A percentile compares a stretch with the other conserved stretches of the same genome.
Conservation (phyloP, 257 asterid genomes). For the Lycium barbarum region DNA sequence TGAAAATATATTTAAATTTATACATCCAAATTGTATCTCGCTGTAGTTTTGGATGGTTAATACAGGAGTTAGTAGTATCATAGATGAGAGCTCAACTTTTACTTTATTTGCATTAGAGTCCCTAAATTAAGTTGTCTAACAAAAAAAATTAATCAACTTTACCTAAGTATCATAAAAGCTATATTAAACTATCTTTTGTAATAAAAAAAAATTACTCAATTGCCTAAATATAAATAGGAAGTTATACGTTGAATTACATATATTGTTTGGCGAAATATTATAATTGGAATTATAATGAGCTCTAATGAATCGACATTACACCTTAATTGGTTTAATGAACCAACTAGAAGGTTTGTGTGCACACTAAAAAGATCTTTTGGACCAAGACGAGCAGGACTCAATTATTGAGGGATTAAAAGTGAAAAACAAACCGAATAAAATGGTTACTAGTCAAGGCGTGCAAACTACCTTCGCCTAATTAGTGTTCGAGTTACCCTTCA, state of each 20-base stretch:
- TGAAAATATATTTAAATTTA: neutral
- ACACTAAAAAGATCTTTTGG: neutral
- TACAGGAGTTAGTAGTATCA: neutral
- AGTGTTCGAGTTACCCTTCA: neutral
- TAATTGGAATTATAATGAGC: neutral
- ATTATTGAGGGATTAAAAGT: conserved; percentile 9
- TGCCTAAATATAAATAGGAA: neutral
- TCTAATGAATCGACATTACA: neutral
- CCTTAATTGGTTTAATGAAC: neutral
- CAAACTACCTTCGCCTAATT: conserved; percentile 28
- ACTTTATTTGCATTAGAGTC: neutral
- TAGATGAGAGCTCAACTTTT: neutral
- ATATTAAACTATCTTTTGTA: neutral
- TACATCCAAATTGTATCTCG: neutral
- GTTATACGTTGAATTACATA: neutral
- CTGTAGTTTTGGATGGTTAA: neutral
- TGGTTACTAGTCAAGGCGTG: neutral
- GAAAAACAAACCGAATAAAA: neutral
- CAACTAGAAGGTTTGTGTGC: neutral
- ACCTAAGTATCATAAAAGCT: neutral
- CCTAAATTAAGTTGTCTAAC: neutral
- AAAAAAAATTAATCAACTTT: neutral
- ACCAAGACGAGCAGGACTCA: neutral
- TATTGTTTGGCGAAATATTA: neutral
- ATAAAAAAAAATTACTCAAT: neutral